These are phyloP conservation scores for Bipolaris bicolor DNA, from an alignment of 2,329 filamentous ascomycete species.

Conservation along the genomic window DNA sequence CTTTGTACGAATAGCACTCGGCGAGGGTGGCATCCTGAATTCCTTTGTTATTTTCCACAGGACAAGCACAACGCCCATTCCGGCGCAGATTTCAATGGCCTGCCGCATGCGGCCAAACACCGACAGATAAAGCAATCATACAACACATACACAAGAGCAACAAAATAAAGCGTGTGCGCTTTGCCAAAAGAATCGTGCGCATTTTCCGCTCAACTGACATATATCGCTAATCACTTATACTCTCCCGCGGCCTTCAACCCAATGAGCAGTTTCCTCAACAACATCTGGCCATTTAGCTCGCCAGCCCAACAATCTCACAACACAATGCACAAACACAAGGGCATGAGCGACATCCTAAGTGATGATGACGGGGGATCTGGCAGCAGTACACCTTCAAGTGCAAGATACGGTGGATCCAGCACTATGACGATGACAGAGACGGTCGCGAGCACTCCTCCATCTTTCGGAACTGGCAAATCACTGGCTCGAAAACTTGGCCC, in stretches of 20 bases:
- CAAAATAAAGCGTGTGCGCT: no score
- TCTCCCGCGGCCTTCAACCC: neutral
- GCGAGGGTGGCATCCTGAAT: no score
- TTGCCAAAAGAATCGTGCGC: no score
- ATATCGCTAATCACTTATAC: no score
- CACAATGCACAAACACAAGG: neutral
- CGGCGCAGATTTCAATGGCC: neutral
- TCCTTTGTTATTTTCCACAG: neutral
- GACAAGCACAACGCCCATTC: constrained; percentile 5
- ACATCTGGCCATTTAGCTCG: neutral
- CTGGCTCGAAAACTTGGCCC: neutral
- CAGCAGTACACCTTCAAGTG: neutral
- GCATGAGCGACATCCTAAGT: no score
- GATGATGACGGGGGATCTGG: no score
- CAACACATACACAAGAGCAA: no score
- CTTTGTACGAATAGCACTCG: neutral
- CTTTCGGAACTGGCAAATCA: no score
- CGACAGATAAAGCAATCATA: no score
- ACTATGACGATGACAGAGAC: neutral
- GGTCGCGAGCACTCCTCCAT: neutral
- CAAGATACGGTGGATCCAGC: neutral
- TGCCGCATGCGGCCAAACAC: constrained; percentile 14
- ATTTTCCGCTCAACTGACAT: neutral
- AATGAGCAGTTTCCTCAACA: neutral
- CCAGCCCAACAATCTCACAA: neutral